Conservation (phyloP, 441 rosid genomes). For the Omphalea diandra region DNA sequence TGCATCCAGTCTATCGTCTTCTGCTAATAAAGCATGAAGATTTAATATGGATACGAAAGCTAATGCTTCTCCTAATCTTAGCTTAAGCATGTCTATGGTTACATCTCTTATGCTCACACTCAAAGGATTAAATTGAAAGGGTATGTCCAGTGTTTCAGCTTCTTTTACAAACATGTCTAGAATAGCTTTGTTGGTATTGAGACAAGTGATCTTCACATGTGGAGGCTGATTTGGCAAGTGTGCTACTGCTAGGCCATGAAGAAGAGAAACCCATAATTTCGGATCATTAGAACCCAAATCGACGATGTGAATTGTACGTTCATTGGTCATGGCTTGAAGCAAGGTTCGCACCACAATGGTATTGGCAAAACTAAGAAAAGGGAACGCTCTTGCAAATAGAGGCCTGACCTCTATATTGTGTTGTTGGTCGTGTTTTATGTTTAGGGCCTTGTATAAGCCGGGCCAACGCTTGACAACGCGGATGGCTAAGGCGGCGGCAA, state of each 20-base stretch:
- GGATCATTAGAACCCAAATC: constrained; percentile 46
- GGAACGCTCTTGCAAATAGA: constrained; percentile 28
- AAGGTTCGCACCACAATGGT: constrained; percentile 25
- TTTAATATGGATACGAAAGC: constrained; percentile 43
- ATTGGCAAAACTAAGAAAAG: constrained; percentile 34
- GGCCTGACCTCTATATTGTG: constrained; percentile 14
- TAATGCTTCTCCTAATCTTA: constrained; percentile 39
- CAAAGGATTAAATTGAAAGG: constrained; percentile 45
- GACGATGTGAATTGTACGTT: constrained; percentile 40
- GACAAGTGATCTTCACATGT: constrained; percentile 42
- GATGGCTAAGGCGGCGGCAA: constrained; percentile 43
- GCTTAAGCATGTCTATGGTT: constrained; percentile 32
- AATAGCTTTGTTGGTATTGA: constrained; percentile 12
- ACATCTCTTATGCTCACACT: constrained; percentile 32
- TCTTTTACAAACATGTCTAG: constrained; percentile 43
- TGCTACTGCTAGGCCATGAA: constrained; percentile 38
- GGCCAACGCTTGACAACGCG: constrained; percentile 53
- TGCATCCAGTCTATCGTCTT: constrained; percentile 49
- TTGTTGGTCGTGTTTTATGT: constrained; percentile 20
- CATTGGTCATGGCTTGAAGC: constrained; percentile 30
- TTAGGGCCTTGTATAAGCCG: constrained; percentile 40
- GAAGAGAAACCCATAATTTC: constrained; percentile 37
- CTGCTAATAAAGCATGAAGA: constrained; percentile 43
- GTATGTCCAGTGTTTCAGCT: constrained; percentile 34
- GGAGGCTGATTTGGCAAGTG: constrained; percentile 28